phyloP scores from a whole-genome alignment of 176 grass and related monocot species.

The Eleusine coracana region DNA sequence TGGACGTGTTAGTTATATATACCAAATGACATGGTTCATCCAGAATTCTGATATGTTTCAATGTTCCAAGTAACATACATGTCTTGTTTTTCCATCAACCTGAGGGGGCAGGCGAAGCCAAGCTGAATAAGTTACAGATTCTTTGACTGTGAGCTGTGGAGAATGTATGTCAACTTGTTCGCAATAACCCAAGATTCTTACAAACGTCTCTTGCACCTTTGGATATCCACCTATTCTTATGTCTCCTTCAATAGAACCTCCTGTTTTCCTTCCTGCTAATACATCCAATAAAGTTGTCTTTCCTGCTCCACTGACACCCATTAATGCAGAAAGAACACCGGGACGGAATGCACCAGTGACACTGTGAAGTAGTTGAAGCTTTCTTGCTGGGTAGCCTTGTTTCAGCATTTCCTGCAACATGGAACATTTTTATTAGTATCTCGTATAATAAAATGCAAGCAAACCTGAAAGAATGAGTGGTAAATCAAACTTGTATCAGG shows the following conservation, averaged over 20 bases:
- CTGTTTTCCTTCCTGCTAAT: slow-evolving; percentile 60
- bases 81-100: slow-evolving; percentile 40
- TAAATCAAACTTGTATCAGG: not conserved
- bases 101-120: slow-evolving; percentile 57
- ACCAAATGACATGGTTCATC: not conserved
- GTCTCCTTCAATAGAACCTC: slow-evolving; percentile 57
- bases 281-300: slow-evolving; percentile 74
- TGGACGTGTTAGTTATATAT: not conserved
- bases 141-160: slow-evolving; percentile 61
- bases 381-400: slow-evolving; percentile 30
- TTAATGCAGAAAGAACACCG: slow-evolving; percentile 60
- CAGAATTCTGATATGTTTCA: not conserved
- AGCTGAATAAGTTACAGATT: slow-evolving; percentile 62
- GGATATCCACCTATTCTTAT: slow-evolving; percentile 62
- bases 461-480: not conserved
- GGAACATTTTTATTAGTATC: not conserved
- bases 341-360: slow-evolving; percentile 50
- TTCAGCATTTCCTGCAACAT: slow-evolving; percentile 26
- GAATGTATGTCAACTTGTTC: slow-evolving; percentile 66
- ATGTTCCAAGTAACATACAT: slow-evolving; percentile 15
- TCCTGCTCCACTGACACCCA: slow-evolving; percentile 61
- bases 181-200: slow-evolving; percentile 60
- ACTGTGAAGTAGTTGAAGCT: slow-evolving; percentile 52
- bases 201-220: slow-evolving; percentile 64
- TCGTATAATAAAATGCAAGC: not conserved